Conservation (phyloP, 805 yeast genomes). For the Candida cerambycidarum region DNA sequence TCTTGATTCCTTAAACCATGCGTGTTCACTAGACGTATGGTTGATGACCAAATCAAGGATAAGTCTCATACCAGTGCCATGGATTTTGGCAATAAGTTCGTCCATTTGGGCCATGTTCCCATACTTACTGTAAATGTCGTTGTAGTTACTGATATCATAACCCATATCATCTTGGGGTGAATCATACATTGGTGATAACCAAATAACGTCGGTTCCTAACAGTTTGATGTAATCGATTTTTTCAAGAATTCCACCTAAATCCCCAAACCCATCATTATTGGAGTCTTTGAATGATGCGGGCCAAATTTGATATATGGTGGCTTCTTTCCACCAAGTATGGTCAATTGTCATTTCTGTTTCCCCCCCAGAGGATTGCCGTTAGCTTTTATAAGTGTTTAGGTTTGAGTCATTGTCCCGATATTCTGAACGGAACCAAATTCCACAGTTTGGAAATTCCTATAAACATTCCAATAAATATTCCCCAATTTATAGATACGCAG, state of each 20-base stretch:
- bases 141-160: constrained; percentile 57
- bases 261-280: constrained; percentile 60
- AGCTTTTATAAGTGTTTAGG: too few species aligned
- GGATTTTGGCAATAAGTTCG: constrained; percentile 44
- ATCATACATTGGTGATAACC: constrained; percentile 60
- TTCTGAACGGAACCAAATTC: too few species aligned
- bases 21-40: constrained; percentile 56
- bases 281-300: constrained; percentile 62
- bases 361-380: too few species aligned
- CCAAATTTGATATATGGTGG: constrained; percentile 57
- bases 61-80: constrained; percentile 50
- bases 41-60: constrained; percentile 58
- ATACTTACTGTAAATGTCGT: constrained; percentile 49
- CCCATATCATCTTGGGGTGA: constrained; percentile 66
- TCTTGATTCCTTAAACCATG: constrained; percentile 58
- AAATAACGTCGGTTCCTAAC: constrained; percentile 51
- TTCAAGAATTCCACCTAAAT: constrained; percentile 52
- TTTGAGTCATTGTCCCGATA: too few species aligned
- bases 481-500: too few species aligned
- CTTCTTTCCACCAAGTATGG: constrained; percentile 54
- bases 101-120: constrained; percentile 57
- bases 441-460: too few species aligned
- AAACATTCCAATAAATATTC: too few species aligned
- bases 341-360: constrained; percentile 9
- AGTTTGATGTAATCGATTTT: constrained; percentile 50